Evolutionary conservation across 148 eudicot species (phyloP).

Genomic region (Rhododendron simsii): DNA sequence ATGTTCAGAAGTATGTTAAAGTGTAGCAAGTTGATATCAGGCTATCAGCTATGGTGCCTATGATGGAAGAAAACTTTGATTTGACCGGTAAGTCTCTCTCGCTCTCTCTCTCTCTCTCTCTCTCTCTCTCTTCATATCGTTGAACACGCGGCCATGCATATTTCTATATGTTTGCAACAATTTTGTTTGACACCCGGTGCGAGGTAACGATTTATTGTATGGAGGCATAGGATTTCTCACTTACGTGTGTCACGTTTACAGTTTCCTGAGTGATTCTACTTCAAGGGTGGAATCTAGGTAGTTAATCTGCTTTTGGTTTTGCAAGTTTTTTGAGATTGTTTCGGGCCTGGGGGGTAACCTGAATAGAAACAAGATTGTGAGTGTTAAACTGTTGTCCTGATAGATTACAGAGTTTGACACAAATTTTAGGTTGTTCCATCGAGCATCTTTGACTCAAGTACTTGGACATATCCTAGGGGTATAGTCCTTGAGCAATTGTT

Average conservation of each 20-base stretch:
- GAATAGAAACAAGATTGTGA: not conserved
- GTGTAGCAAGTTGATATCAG: constrained; percentile 33
- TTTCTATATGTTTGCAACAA: not conserved
- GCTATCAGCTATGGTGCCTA: constrained; percentile 11
- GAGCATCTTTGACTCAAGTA: not conserved
- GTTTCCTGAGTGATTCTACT: not conserved
- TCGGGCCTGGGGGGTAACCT: not conserved
- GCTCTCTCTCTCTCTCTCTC: too few species aligned
- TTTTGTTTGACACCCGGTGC: not conserved
- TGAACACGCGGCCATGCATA: not conserved
- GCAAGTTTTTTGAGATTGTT: not conserved
- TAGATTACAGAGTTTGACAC: not conserved
- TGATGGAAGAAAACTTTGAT: constrained; percentile 3
- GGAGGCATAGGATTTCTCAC: not conserved
- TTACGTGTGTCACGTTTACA: not conserved
- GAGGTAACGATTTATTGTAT: not conserved
- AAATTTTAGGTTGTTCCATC: not conserved
- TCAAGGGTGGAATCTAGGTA: not conserved
- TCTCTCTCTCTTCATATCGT: not conserved
- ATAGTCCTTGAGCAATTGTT: not conserved
- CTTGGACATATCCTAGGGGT: not conserved
- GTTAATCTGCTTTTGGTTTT: not conserved
- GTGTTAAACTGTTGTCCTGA: not conserved
- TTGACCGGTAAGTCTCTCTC: constrained; percentile 7
- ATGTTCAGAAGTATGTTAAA: constrained; percentile 80